Percentiles rank a stretch among this genome's conserved stretches.
These are phyloP conservation scores for Fomitopsis serialis DNA, from an alignment of 768 basidiomycete species.

Conservation along the genomic window DNA sequence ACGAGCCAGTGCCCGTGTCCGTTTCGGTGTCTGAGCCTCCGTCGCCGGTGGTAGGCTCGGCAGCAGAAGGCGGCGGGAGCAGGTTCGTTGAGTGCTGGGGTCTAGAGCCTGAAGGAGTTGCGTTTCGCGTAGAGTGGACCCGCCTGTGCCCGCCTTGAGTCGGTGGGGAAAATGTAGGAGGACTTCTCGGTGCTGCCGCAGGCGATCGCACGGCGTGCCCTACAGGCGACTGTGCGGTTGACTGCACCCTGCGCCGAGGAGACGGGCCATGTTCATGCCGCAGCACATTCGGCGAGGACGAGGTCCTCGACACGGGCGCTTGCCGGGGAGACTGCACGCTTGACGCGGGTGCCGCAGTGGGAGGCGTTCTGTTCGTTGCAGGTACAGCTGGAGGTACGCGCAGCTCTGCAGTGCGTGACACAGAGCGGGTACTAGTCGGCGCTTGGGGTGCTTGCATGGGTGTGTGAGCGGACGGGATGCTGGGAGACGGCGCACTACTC, in stretches of 20 bases:
- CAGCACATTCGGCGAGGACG: not conserved
- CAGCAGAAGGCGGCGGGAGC: too few relatives aligned
- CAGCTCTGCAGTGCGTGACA: not conserved
- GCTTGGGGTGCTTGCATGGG: not conserved
- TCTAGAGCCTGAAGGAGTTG: too few relatives aligned
- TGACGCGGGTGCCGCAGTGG: not conserved
- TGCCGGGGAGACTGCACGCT: not conserved
- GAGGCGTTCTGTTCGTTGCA: not conserved
- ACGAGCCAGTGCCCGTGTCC: not conserved
- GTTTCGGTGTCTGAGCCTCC: not conserved
- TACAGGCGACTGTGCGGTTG: not conserved
- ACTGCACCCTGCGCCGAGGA: not conserved
- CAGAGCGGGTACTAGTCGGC: not conserved
- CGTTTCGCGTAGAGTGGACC: too few relatives aligned
- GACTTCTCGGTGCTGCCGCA: not conserved
- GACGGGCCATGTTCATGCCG: not conserved
- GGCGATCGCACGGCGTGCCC: not conserved
- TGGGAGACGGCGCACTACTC: not conserved
- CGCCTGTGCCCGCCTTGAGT: too few relatives aligned
- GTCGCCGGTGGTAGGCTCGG: too few relatives aligned
- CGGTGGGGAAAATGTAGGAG: not conserved
- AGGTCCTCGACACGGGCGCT: not conserved
- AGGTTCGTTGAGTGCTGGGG: too few relatives aligned
- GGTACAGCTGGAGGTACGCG: not conserved
- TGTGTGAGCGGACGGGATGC: not conserved